Percentiles rank a stretch among this genome's conserved stretches.
Evolutionary conservation across 2,329 filamentous ascomycete genomes (phyloP).

Genomic region (Arthrobotrys conoides): DNA sequence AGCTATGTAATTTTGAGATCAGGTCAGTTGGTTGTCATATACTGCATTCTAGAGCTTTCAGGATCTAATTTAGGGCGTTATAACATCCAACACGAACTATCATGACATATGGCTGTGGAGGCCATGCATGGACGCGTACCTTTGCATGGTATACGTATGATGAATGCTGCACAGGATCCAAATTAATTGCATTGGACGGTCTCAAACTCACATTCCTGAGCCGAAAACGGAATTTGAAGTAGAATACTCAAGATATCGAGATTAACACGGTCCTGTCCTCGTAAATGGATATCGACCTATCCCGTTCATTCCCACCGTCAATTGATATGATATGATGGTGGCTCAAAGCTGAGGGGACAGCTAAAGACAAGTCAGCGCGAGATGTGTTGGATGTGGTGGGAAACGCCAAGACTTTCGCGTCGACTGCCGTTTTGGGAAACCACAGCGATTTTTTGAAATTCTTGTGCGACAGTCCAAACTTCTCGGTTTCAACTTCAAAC

Average conservation of each 20-base stretch:
- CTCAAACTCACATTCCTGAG: not conserved
- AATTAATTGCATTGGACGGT: not conserved
- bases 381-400: conserved; percentile 17
- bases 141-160: not conserved
- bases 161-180: not conserved
- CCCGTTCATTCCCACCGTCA: conserved; percentile 4
- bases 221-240: not conserved
- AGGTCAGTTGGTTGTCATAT: not conserved
- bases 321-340: not conserved
- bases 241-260: not conserved
- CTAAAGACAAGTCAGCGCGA: not conserved
- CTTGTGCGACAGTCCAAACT: conserved; percentile 53
- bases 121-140: too few species aligned
- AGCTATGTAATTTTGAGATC: not conserved
- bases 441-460: conserved; percentile 39
- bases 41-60: not conserved
- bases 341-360: not conserved
- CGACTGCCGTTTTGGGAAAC: conserved; percentile 51
- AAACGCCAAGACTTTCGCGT: conserved; percentile 46
- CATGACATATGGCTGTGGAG: not conserved
- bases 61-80: not conserved
- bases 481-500: conserved; percentile 24
- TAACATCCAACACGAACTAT: not conserved
- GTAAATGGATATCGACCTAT: not conserved
- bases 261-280: not conserved